Conservation (phyloP, 495 filamentous ascomycete species). For the Hypoxylon crocopeplum region DNA sequence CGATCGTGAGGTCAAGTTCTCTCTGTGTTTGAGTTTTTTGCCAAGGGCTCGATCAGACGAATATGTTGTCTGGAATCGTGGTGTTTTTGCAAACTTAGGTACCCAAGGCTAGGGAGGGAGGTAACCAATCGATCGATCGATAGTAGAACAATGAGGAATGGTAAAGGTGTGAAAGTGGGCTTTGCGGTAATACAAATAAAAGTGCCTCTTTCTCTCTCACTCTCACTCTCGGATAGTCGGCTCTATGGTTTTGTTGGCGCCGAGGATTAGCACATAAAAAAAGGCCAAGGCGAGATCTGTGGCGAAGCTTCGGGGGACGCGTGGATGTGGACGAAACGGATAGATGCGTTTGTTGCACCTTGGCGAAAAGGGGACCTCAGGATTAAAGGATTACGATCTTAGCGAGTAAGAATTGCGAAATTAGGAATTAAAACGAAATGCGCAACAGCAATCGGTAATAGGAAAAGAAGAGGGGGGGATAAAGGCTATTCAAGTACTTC, state of each 20-base stretch:
- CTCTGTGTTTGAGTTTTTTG: no score
- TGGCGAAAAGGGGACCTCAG: neutral
- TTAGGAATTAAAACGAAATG: no score
- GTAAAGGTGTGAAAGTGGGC: neutral
- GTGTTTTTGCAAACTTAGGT: neutral
- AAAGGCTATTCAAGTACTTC: no score
- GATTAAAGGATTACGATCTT: no score
- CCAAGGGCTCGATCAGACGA: no score
- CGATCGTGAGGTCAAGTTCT: neutral
- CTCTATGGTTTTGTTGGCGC: slow-evolving; percentile 15
- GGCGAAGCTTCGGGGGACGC: slow-evolving; percentile 28
- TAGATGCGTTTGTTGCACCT: neutral
- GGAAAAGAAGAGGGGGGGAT: no score
- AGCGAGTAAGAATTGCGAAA: no score
- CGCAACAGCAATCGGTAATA: no score
- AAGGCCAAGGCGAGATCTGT: slow-evolving; percentile 5
- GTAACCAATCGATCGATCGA: no score
- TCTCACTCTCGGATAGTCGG: slow-evolving; percentile 22
- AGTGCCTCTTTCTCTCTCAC: neutral
- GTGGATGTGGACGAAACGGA: slow-evolving; percentile 18
- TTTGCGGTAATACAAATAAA: slow-evolving; percentile 16
- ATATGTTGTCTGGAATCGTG: neutral
- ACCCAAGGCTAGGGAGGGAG: no score
- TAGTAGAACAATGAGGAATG: no score
- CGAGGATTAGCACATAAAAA: slow-evolving; percentile 14